Conservation (phyloP, 192 early-diverging fungal genomes). For the Lunasporangiospora selenospora region DNA sequence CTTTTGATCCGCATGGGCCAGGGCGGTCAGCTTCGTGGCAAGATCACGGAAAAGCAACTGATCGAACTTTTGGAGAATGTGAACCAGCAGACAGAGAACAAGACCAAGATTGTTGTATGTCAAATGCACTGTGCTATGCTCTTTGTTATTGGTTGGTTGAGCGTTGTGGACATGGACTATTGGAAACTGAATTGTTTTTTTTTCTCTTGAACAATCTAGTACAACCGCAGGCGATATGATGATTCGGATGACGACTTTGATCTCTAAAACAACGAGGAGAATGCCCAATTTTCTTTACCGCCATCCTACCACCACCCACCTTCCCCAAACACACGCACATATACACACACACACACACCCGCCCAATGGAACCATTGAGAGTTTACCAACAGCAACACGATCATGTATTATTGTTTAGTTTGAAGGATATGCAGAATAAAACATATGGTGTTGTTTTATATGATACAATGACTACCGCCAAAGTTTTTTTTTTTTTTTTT, state of each 20-base stretch:
- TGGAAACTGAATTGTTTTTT: background rate
- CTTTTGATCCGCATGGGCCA: constrained; percentile 91
- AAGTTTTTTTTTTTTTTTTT: constrained; percentile 3
- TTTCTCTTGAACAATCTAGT: constrained; percentile 41
- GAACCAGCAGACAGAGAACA: constrained; percentile 69
- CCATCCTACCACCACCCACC: no score
- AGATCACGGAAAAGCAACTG: constrained; percentile 84
- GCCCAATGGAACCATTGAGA: background rate
- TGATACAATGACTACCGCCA: no score
- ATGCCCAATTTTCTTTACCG: no score
- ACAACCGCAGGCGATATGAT: constrained; percentile 60
- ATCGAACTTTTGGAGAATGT: constrained; percentile 87
- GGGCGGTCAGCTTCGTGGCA: constrained; percentile 79
- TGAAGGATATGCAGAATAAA: no score
- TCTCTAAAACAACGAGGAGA: no score
- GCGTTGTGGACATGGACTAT: background rate
- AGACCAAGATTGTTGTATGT: constrained; percentile 82
- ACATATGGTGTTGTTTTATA: background rate
- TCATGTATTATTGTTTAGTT: no score
- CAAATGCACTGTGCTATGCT: background rate
- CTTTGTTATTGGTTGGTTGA: background rate
- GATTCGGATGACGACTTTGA: constrained; percentile 66
- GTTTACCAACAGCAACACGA: background rate
- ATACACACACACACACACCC: no score
- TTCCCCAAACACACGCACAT: no score